Evolutionary conservation across 108 stramenopile species (phyloP).

Genomic region (Fistulifera pelliculosa): DNA sequence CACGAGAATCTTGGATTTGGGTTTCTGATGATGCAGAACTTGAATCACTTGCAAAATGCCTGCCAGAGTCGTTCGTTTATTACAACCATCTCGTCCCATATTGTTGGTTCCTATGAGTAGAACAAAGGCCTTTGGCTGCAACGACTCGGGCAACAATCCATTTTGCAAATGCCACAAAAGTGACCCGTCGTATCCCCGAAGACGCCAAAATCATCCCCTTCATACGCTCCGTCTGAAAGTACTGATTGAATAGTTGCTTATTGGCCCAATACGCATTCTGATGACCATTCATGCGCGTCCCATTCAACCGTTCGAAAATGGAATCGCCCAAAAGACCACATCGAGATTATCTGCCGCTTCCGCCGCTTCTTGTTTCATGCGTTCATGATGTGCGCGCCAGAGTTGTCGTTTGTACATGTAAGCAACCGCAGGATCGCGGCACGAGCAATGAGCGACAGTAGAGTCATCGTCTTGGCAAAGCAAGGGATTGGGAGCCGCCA

Average conservation of each 20-base stretch:
- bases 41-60: constrained; percentile 54
- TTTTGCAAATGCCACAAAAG: constrained; percentile 61
- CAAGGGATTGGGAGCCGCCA: too few species aligned
- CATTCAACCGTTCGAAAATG: constrained; percentile 36
- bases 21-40: constrained; percentile 32
- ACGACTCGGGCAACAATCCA: constrained; percentile 45
- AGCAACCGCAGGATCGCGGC: constrained; percentile 15
- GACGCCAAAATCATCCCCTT: constrained; percentile 55
- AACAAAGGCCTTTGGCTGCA: constrained; percentile 34
- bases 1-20: constrained; percentile 37
- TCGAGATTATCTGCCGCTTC: constrained; percentile 21
- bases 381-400: constrained; percentile 6
- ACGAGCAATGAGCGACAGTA: constrained; percentile 8
- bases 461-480: too few species aligned
- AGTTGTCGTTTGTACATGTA: not conserved
- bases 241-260: constrained; percentile 5
- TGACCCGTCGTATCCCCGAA: constrained; percentile 59
- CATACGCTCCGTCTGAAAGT: constrained; percentile 26
- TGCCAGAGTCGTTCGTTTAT: constrained; percentile 38
- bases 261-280: not conserved
- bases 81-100: constrained; percentile 43
- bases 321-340: constrained; percentile 63
- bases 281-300: constrained; percentile 29
- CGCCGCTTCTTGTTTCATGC: constrained; percentile 1
- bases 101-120: constrained; percentile 53